Evolutionary conservation across 805 yeast genomes (phyloP).

Genomic region (Yamadazyma takamatsuzukensis): DNA sequence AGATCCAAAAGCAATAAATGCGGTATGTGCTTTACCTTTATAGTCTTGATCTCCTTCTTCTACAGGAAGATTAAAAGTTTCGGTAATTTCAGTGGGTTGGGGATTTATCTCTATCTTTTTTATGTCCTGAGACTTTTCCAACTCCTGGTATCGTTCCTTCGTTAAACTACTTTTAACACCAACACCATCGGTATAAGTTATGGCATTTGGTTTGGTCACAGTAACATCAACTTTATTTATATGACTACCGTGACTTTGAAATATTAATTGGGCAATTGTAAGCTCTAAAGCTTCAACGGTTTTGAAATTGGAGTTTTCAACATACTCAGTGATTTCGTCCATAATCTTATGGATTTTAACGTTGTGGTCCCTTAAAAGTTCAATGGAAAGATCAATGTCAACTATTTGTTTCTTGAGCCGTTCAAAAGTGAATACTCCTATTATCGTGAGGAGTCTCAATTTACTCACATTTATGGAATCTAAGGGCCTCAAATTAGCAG

Average conservation of each 20-base stretch:
- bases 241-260: slow-evolving; percentile 32
- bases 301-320: slow-evolving; percentile 77
- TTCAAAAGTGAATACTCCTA: slow-evolving; percentile 93
- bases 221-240: slow-evolving; percentile 47
- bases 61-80: slow-evolving; percentile 32
- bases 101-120: slow-evolving; percentile 10
- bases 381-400: slow-evolving; percentile 47
- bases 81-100: slow-evolving; percentile 6
- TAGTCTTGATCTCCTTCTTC: slow-evolving; percentile 11
- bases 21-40: too few relatives aligned
- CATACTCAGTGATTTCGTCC: slow-evolving; percentile 50
- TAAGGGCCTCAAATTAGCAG: slow-evolving; percentile 7
- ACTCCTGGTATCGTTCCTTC: slow-evolving; percentile 32
- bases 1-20: slow-evolving; percentile 84
- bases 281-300: slow-evolving; percentile 92
- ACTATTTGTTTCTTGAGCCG: slow-evolving; percentile 78
- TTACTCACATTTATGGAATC: slow-evolving; percentile 41
- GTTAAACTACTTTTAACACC: slow-evolving; percentile 72
- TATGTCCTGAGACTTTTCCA: too few relatives aligned
- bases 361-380: slow-evolving; percentile 21
- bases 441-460: slow-evolving; percentile 64
- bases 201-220: slow-evolving; percentile 86
- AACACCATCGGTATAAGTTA: slow-evolving; percentile 82
- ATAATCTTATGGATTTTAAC: slow-evolving; percentile 42
- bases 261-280: slow-evolving; percentile 58